Percentiles rank a stretch among this genome's conserved stretches.
Evolutionary conservation across 2,329 filamentous ascomycete species (phyloP).

Genomic region (Sclerotinia minor): DNA sequence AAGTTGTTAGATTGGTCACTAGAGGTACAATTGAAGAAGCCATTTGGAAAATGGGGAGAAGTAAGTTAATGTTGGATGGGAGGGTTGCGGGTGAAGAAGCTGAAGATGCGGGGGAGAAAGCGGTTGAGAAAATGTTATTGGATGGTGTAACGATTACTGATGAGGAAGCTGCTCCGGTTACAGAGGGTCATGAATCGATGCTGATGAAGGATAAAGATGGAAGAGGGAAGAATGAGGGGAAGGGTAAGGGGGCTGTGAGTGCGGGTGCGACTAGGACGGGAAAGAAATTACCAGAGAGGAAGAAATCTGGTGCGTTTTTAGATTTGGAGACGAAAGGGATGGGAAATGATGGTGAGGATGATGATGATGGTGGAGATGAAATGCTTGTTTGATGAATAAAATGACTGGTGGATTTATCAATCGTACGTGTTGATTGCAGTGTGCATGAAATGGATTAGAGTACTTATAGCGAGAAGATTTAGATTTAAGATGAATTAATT

Average conservation of each 20-base stretch:
- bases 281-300: constrained; percentile 14
- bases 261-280: too few relatives aligned
- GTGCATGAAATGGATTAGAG: background rate
- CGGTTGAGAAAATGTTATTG: constrained; percentile 38
- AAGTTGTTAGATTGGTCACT: constrained; percentile 83
- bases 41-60: constrained; percentile 86
- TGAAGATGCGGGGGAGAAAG: constrained; percentile 36
- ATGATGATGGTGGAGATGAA: constrained; percentile 7
- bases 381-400: constrained; percentile 21
- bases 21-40: constrained; percentile 86
- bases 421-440: background rate
- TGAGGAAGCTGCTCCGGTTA: constrained; percentile 20
- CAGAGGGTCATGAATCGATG: constrained; percentile 21
- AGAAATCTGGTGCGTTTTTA: constrained; percentile 20
- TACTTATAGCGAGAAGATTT: background rate
- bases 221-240: background rate
- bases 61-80: constrained; percentile 87
- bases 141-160: constrained; percentile 31
- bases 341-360: constrained; percentile 6
- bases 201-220: constrained; percentile 20
- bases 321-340: constrained; percentile 22
- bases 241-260: too few relatives aligned
- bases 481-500: background rate
- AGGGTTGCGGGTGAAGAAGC: constrained; percentile 62
- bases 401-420: background rate